Base-by-base conservation (phyloP, 257 asterid genomes). In the Primulina eburnea region DNA sequence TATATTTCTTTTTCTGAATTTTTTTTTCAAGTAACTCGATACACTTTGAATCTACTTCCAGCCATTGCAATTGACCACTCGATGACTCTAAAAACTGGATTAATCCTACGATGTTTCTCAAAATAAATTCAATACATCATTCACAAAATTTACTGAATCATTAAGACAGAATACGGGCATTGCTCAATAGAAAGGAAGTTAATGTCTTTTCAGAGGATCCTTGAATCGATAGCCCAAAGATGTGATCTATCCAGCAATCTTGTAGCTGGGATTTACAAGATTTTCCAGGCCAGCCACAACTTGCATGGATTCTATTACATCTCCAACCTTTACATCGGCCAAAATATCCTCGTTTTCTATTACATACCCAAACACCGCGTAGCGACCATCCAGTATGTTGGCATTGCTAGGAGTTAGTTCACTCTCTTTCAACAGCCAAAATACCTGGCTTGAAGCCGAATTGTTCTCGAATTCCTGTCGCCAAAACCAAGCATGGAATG, bases 401-500 rank as follows among this genome's bases (percentile, higher is more conserved):
- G 97, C 97, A 50, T 94, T 94, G 90, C 97, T 91, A 8, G 99
- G 99, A 58, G 99, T 94, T 40, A 94, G 89, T 77, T 94, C 99
- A 78, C 97, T 91, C 76, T 94, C 99, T 85, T 94, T 91, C 87
- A 94, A 74, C 29, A 94, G 88, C 99, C 99, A 94, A 81, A 94
- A 91, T 33, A 89, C 88, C 76, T 94, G 99, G 85, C 99, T 94
- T 12, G 99, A 94, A n/a, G 77, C 99, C 28, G 97, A 94, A 69
- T 94, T 89, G 81, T 86, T 79, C 81, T 94, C 99, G 11, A 94
- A 94, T 83, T 94, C 99, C 99, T 94, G 87, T 62, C 17, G 63
- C 16, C 52, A 33, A 55, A 62, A 61, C 65, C 16, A 40, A 60
- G 65, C 18, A 43, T 47, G 56, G 20, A 47, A 47, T 47, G 59